These are phyloP conservation scores for Plasmopara viticola DNA, from an alignment of 352 stramenopile genomes.

Conservation along the genomic window DNA sequence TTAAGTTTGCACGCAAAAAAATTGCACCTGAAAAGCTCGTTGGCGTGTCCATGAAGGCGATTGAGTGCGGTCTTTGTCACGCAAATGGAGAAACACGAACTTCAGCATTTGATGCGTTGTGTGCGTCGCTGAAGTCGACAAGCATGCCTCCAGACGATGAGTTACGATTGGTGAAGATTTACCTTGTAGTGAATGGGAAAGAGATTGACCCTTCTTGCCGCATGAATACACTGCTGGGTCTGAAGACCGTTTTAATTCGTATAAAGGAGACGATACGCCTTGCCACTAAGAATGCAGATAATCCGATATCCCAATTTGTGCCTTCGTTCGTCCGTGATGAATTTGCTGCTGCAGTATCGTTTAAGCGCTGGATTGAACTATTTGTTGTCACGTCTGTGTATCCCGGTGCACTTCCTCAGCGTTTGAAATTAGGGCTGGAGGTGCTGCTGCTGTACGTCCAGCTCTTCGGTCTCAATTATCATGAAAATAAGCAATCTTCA, in stretches of 20 bases:
- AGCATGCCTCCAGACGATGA: slow-evolving; percentile 56
- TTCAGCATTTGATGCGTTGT: slow-evolving; percentile 76
- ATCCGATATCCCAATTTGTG: slow-evolving; percentile 3
- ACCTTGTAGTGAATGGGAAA: slow-evolving; percentile 66
- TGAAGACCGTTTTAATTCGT: slow-evolving; percentile 73
- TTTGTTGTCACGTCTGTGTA: slow-evolving; percentile 66
- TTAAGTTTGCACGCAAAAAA: slow-evolving; percentile 75
- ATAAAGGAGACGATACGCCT: slow-evolving; percentile 64
- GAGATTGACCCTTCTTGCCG: slow-evolving; percentile 56
- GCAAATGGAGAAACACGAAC: slow-evolving; percentile 44
- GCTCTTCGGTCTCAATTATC: slow-evolving; percentile 47
- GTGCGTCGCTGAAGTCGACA: slow-evolving; percentile 72
- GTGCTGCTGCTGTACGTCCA: slow-evolving; percentile 66
- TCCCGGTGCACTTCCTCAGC: slow-evolving; percentile 55
- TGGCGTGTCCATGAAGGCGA: slow-evolving; percentile 42
- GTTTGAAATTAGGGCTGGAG: slow-evolving; percentile 65
- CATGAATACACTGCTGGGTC: slow-evolving; percentile 66
- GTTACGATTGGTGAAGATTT: slow-evolving; percentile 52
- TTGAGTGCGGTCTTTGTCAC: slow-evolving; percentile 56
- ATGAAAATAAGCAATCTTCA: slow-evolving; percentile 4
- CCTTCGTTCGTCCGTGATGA: slow-evolving; percentile 12
- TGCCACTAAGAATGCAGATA: slow-evolving; percentile 30
- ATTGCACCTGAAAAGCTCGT: slow-evolving; percentile 53
- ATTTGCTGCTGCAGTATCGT: slow-evolving; percentile 31
- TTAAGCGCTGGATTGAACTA: slow-evolving; percentile 61